Percentiles rank a stretch among this genome's conserved stretches.
Evolutionary conservation across 306 rosid species (phyloP).

Genomic region (Cucurbita pepo): DNA sequence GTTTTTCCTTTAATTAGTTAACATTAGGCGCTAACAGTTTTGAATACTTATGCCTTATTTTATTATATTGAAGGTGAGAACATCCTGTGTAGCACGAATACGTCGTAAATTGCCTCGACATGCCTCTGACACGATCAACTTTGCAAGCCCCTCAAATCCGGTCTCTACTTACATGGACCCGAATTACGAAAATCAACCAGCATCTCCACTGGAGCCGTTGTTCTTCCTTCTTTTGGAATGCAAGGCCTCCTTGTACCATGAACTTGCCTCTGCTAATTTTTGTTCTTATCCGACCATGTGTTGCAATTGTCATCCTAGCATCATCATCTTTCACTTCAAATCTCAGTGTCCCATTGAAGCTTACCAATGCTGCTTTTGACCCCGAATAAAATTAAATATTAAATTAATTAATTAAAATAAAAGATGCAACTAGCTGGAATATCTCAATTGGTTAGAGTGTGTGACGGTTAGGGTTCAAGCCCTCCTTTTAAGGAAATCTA

Average conservation of each 20-base stretch:
- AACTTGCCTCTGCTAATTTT: conserved; percentile 73
- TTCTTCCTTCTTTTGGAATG: conserved; percentile 87
- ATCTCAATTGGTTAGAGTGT: neutral
- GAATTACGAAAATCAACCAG: neutral
- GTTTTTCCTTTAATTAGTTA: too few relatives aligned
- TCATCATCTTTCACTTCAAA: conserved; percentile 66
- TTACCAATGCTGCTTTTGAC: conserved; percentile 64
- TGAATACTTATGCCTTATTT: neutral
- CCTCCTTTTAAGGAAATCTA: neutral
- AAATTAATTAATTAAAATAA: too few relatives aligned
- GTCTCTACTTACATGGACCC: conserved; percentile 44
- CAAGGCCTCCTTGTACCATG: conserved; percentile 75
- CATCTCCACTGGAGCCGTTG: neutral
- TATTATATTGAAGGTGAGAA: conserved; percentile 37
- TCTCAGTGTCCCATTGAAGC: conserved; percentile 73
- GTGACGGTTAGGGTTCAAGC: neutral
- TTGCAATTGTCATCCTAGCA: conserved; percentile 65
- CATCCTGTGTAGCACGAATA: conserved; percentile 48
- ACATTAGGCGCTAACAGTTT: too few relatives aligned
- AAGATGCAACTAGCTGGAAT: neutral
- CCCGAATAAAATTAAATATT: conserved; percentile 14
- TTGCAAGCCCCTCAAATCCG: conserved; percentile 53
- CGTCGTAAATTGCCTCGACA: conserved; percentile 61
- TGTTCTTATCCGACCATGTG: conserved; percentile 76
- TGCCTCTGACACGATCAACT: conserved; percentile 60